Evolutionary conservation across 2,329 filamentous ascomycete genomes (phyloP).

Genomic region (Fusarium protoensiforme): DNA sequence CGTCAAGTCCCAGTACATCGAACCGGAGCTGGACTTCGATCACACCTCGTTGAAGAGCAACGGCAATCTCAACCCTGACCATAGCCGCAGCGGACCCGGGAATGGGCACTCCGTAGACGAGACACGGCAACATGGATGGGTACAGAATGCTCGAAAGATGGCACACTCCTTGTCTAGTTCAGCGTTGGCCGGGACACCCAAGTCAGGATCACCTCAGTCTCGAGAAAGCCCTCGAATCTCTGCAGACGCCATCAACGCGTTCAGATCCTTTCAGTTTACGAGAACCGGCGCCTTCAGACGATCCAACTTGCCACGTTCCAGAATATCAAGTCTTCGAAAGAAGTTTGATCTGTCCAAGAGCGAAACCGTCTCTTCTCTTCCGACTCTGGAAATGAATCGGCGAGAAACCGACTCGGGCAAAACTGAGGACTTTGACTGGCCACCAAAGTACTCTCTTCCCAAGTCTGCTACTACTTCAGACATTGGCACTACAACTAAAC

Average conservation of each 20-base stretch:
- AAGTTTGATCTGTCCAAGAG: slow-evolving; percentile 31
- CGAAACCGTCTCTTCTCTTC: slow-evolving; percentile 6
- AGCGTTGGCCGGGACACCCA: slow-evolving; percentile 4
- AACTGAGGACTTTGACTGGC: not conserved
- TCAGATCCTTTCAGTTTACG: slow-evolving; percentile 12
- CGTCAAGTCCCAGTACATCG: slow-evolving; percentile 27
- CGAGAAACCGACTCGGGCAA: slow-evolving; percentile 4
- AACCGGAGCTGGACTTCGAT: not conserved
- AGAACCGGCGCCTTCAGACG: not conserved
- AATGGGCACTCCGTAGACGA: not conserved
- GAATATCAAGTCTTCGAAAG: slow-evolving; percentile 37
- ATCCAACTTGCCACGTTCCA: slow-evolving; percentile 31
- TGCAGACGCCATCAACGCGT: not conserved
- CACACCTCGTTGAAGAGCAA: not conserved
- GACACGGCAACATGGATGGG: slow-evolving; percentile 22
- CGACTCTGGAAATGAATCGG: slow-evolving; percentile 17
- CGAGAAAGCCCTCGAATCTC: not conserved
- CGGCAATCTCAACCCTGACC: not conserved
- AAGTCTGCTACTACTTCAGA: slow-evolving; percentile 15
- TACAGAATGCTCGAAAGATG: slow-evolving; percentile 38
- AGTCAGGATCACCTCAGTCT: not conserved
- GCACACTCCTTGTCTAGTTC: slow-evolving; percentile 36
- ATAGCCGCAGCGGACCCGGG: not conserved
- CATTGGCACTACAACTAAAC: not conserved
- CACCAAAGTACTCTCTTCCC: slow-evolving; percentile 3